Evolutionary conservation across 768 basidiomycete species (phyloP).

Genomic region (Kwoniella dendrophila): DNA sequence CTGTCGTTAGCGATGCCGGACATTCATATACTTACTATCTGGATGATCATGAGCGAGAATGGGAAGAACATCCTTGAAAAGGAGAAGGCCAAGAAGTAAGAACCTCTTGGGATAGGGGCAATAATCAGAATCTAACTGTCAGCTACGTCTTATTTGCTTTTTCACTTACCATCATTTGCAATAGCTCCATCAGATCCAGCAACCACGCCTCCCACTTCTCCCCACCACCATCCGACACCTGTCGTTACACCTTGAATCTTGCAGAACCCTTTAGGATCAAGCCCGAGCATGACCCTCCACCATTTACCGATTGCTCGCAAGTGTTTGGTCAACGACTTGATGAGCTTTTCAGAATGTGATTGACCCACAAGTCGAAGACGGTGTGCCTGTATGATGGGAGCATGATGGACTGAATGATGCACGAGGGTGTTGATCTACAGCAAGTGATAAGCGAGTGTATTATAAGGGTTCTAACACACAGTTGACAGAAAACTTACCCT

Average conservation of each 20-base stretch:
- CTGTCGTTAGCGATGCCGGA: slow-evolving; percentile 24
- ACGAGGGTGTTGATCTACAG: slow-evolving; percentile 28
- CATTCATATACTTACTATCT: slow-evolving; percentile 36
- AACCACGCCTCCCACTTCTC: slow-evolving; percentile 49
- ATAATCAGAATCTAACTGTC: slow-evolving; percentile 37
- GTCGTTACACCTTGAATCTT: slow-evolving; percentile 37
- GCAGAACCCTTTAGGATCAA: slow-evolving; percentile 52
- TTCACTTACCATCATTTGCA: slow-evolving; percentile 47
- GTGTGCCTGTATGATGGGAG: slow-evolving; percentile 41
- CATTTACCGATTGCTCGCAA: slow-evolving; percentile 53
- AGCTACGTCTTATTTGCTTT: neutral
- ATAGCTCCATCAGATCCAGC: slow-evolving; percentile 44
- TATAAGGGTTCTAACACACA: neutral
- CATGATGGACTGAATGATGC: slow-evolving; percentile 41
- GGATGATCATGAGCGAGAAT: slow-evolving; percentile 47
- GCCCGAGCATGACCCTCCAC: slow-evolving; percentile 48
- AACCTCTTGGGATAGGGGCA: slow-evolving; percentile 52
- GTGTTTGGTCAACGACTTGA: slow-evolving; percentile 46
- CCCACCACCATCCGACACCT: slow-evolving; percentile 56
- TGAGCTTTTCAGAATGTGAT: slow-evolving; percentile 28
- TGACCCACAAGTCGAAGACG: slow-evolving; percentile 33
- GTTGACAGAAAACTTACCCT: slow-evolving; percentile 30
- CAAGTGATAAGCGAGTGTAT: neutral
- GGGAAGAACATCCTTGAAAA: slow-evolving; percentile 55
- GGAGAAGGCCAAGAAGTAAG: slow-evolving; percentile 50